Conservation (phyloP, 192 early-diverging fungal genomes). For the Phycomyces blakesleeanus region DNA sequence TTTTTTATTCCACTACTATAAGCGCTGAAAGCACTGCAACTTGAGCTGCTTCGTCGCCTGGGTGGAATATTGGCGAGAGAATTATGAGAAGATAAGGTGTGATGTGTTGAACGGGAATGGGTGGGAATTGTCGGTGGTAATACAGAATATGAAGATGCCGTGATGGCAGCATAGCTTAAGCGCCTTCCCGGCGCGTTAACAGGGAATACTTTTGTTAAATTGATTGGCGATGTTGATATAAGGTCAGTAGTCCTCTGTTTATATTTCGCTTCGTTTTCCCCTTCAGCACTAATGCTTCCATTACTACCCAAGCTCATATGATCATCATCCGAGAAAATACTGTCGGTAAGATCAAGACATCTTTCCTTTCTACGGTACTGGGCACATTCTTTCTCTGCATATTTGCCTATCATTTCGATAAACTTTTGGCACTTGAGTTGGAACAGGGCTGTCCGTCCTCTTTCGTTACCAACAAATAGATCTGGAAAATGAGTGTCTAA, state of each 20-base stretch:
- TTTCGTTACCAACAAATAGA: conserved; percentile 57
- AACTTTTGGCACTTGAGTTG: conserved; percentile 80
- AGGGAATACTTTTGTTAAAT: not conserved
- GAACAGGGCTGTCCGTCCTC: conserved; percentile 53
- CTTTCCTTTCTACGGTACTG: conserved; percentile 10
- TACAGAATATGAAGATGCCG: conserved; percentile 13
- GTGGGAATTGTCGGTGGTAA: not conserved
- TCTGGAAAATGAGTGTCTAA: conserved; percentile 63
- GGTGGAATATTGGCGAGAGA: not conserved
- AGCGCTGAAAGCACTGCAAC: not conserved
- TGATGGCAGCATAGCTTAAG: conserved; percentile 30
- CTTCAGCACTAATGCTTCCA: too few species aligned
- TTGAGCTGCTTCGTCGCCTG: conserved; percentile 11
- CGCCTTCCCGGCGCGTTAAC: conserved; percentile 14
- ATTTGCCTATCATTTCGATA: conserved; percentile 70
- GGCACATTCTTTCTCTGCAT: conserved; percentile 17
- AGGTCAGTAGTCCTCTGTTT: too few species aligned
- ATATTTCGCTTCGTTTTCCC: too few species aligned
- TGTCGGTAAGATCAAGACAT: not conserved
- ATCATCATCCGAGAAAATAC: too few species aligned
- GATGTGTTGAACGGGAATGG: not conserved
- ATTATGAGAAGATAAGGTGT: not conserved
- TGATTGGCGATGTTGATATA: too few species aligned
- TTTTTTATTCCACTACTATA: not conserved
- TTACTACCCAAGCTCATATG: too few species aligned